Evolutionary conservation across 2,329 filamentous ascomycete species (phyloP).

Genomic region (Aspergillus jensenii): DNA sequence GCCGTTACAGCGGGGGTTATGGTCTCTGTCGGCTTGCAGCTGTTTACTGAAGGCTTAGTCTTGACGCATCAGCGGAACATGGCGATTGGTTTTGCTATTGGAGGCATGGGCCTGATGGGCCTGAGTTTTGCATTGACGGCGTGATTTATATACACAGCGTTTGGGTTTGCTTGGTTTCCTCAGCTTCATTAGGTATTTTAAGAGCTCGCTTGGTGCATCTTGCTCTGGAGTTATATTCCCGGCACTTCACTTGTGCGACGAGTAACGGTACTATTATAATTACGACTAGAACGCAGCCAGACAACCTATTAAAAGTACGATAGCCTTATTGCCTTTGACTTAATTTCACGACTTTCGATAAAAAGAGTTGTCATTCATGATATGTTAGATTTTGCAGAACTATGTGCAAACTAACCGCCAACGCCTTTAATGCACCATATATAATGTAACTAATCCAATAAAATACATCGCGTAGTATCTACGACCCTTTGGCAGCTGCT

Average conservation of each 20-base stretch:
- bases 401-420: neutral
- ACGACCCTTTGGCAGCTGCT: slow-evolving; percentile 30
- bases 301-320: neutral
- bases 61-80: slow-evolving; percentile 57
- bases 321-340: neutral
- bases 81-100: slow-evolving; percentile 40
- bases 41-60: slow-evolving; percentile 83
- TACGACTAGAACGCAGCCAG: slow-evolving; percentile 6
- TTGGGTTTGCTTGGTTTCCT: slow-evolving; percentile 4
- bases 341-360: neutral
- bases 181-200: neutral
- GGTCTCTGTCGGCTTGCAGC: slow-evolving; percentile 85
- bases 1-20: slow-evolving; percentile 90
- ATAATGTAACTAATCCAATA: neutral
- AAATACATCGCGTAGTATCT: neutral
- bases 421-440: neutral
- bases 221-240: slow-evolving; percentile 1
- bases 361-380: neutral
- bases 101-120: slow-evolving; percentile 80
- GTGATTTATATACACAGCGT: slow-evolving; percentile 18
- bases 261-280: slow-evolving; percentile 14
- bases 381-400: neutral
- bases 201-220: neutral
- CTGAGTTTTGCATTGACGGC: slow-evolving; percentile 82
- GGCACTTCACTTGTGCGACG: slow-evolving; percentile 6